A percentile compares a stretch with the other conserved stretches of the same genome.
Conservation (phyloP, 1,284 basidiomycete species). For the Tylopilus sp. region DNA sequence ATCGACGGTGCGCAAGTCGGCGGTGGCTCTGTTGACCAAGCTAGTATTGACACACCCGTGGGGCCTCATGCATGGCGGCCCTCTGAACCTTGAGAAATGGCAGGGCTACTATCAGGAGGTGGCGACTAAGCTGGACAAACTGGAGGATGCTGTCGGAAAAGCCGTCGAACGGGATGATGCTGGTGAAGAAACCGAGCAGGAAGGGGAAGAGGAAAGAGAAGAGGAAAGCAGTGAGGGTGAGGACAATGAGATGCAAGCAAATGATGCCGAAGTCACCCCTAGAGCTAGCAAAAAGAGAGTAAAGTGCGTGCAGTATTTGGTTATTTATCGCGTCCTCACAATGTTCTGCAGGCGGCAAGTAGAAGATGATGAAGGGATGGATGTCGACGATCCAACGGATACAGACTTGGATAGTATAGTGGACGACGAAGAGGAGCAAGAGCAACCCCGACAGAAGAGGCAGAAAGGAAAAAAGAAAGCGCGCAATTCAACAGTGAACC, state of each 20-base stretch:
- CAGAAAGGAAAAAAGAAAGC: conserved; percentile 48
- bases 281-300: conserved; percentile 29
- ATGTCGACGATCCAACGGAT: conserved; percentile 45
- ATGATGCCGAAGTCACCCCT: conserved; percentile 31
- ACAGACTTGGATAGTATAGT: conserved; percentile 36
- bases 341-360: conserved; percentile 23
- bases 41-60: conserved; percentile 91
- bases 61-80: conserved; percentile 80
- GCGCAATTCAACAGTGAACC: conserved; percentile 67
- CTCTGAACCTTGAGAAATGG: conserved; percentile 74
- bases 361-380: conserved; percentile 48
- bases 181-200: conserved; percentile 38
- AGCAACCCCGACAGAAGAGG: conserved; percentile 29
- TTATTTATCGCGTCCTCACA: conserved; percentile 2
- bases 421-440: conserved; percentile 36
- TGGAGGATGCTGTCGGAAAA: conserved; percentile 54
- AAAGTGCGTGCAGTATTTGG: conserved; percentile 16
- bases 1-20: conserved; percentile 81
- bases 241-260: conserved; percentile 33
- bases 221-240: conserved; percentile 37
- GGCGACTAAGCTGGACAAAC: conserved; percentile 57
- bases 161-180: conserved; percentile 46
- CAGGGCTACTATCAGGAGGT: conserved; percentile 67
- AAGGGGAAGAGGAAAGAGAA: conserved; percentile 33
- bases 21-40: conserved; percentile 74